Evolutionary conservation across 2,329 filamentous ascomycete genomes (phyloP), one percentile per base, ranked within the genome.

Genomic region (Ophiosphaerella herpotricha): DNA sequence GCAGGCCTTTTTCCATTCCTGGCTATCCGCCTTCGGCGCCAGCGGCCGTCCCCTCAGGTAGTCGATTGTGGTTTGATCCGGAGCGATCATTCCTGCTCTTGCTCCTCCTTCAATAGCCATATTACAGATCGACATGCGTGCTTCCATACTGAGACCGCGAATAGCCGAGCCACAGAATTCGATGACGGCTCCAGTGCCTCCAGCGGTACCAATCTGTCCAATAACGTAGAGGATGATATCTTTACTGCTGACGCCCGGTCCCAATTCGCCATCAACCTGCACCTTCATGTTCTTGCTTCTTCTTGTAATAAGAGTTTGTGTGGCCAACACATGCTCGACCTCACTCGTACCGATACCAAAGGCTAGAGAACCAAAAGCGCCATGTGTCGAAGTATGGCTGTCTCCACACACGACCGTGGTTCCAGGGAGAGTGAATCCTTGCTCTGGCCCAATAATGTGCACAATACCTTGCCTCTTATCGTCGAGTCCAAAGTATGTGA

Each of bases 261-360:
- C 84, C 49, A 97, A 84, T 74, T 93, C 86, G 46, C 94, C 94
- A 61, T 97, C 90, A 54, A 97, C 90, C 76, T 96, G 90, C 66
- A 99, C 88, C 69, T 91, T 88, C 93, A 99, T 97, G 81, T 99
- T 97, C 81, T 97, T 97, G 78, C 91, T 96, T 71, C 91, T 84
- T 78, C 91, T 91, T 57, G 92, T 96, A 74, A 97, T 91, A 60
- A 99, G 80, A 52, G 91, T 96, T 76, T 97, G 94, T 12, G 94
- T 97, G 44, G 94, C 94, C 49, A 99, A 84, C 56, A 99, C 94
- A 77, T 99, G 93, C 82, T 99, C 94, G 61, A 97, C 94, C 78
- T 99, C 94, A 72, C 90, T 96, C 55, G 94, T 99, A 65, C 94
- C 94, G 70, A 99, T 99, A 74, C 94, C 94, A 70, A 96, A 96